Evolutionary conservation across 2,329 filamentous ascomycete genomes (phyloP).

Genomic region (Fusarium camptoceras): DNA sequence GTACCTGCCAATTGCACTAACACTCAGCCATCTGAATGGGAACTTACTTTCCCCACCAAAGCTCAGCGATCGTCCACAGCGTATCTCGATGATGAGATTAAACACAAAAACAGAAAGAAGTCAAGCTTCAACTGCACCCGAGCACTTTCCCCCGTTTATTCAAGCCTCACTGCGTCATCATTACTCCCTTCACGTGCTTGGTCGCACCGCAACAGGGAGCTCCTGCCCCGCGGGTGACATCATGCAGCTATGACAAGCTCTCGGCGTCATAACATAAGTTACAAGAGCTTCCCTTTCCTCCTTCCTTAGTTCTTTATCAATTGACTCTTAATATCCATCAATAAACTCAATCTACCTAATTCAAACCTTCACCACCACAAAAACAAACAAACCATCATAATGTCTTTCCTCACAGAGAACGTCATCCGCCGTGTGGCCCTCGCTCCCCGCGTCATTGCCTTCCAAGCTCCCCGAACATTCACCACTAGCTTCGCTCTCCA

Average conservation of each 20-base stretch:
- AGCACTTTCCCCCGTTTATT: slow-evolving; percentile 17
- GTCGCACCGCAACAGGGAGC: slow-evolving; percentile 37
- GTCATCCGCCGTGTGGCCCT: slow-evolving; percentile 58
- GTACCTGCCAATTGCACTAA: slow-evolving; percentile 14
- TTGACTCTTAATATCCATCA: slow-evolving; percentile 5
- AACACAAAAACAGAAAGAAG: slow-evolving; percentile 11
- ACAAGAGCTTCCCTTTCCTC: slow-evolving; percentile 22
- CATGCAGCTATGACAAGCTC: slow-evolving; percentile 36
- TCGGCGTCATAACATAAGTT: slow-evolving; percentile 40
- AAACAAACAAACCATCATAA: slow-evolving; percentile 42
- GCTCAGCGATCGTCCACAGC: slow-evolving; percentile 27
- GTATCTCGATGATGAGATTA: slow-evolving; percentile 35
- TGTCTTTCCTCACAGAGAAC: slow-evolving; percentile 66
- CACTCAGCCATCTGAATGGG: slow-evolving; percentile 3
- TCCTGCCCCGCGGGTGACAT: slow-evolving; percentile 45
- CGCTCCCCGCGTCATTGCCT: slow-evolving; percentile 53
- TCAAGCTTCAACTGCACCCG: slow-evolving; percentile 1
- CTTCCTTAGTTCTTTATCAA: slow-evolving; percentile 25
- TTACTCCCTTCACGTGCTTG: slow-evolving; percentile 40
- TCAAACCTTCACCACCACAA: slow-evolving; percentile 3
- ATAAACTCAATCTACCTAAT: neutral
- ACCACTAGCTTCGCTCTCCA: slow-evolving; percentile 58
- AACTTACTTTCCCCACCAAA: slow-evolving; percentile 19
- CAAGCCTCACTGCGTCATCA: slow-evolving; percentile 45
- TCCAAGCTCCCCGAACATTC: slow-evolving; percentile 62